Percentiles rank a stretch among this genome's conserved stretches.
Evolutionary conservation across 768 basidiomycete species (phyloP).

Genomic region (Trametes elegans): DNA sequence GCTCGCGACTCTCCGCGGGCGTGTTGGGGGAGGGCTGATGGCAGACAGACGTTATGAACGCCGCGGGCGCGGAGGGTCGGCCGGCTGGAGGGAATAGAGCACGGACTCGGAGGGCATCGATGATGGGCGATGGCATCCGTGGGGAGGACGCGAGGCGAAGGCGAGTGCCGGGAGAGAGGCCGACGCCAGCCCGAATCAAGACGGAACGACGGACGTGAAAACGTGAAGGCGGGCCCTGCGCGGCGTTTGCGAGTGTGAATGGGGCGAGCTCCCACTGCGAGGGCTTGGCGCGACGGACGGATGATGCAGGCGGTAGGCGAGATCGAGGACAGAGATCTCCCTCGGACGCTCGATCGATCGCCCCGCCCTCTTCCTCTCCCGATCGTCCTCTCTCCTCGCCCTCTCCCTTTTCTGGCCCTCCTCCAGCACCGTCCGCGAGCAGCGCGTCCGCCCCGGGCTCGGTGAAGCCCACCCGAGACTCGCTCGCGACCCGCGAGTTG

Average conservation of each 20-base stretch:
- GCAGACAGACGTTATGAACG: background rate
- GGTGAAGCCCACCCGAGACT: too few relatives aligned
- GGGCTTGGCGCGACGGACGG: background rate
- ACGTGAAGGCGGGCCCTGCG: too few relatives aligned
- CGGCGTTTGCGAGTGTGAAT: too few relatives aligned
- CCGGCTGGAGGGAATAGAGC: too few relatives aligned
- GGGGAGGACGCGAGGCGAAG: too few relatives aligned
- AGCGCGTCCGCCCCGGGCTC: background rate
- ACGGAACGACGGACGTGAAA: too few relatives aligned
- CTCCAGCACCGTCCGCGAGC: background rate
- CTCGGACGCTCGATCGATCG: constrained; percentile 6
- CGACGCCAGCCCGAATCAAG: too few relatives aligned
- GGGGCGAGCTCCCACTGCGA: background rate
- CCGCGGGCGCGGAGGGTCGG: too few relatives aligned
- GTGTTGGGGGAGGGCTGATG: background rate
- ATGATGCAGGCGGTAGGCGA: background rate
- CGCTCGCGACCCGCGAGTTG: too few relatives aligned
- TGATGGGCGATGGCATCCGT: too few relatives aligned
- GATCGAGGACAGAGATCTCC: background rate
- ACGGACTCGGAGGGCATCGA: too few relatives aligned
- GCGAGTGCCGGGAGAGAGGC: background rate
- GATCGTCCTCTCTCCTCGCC: constrained; percentile 5
- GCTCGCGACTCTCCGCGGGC: background rate
- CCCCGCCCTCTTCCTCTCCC: background rate
- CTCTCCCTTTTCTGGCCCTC: background rate